Conservation (phyloP, 495 filamentous ascomycete genomes). For the Penicillium herquei region DNA sequence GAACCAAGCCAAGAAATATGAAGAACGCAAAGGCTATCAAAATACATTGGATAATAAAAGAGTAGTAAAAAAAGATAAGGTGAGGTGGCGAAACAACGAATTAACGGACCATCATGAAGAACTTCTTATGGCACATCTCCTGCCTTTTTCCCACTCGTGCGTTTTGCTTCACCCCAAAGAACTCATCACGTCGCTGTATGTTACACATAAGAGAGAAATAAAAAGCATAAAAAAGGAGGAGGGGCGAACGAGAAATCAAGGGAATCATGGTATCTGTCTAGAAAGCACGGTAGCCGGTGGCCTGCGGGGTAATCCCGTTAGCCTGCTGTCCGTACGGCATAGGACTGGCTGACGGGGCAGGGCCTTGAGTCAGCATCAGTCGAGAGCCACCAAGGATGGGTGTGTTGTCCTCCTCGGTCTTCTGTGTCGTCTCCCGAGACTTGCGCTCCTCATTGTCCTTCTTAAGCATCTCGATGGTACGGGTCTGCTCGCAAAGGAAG, state of each 20-base stretch:
- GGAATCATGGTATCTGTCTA: slow-evolving; percentile 26
- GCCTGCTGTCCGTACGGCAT: slow-evolving; percentile 63
- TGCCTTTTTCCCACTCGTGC: slow-evolving; percentile 15
- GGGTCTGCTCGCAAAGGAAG: slow-evolving; percentile 85
- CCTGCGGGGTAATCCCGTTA: slow-evolving; percentile 78
- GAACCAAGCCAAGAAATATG: slow-evolving; percentile 2
- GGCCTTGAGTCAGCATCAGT: slow-evolving; percentile 98
- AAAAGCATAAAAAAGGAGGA: not conserved
- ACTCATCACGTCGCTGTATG: slow-evolving; percentile 40
- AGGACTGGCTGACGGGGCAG: slow-evolving; percentile 56
- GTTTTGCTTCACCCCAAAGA: slow-evolving; percentile 27
- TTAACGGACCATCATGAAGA: slow-evolving; percentile 26
- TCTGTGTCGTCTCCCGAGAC: slow-evolving; percentile 76
- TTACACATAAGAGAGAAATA: slow-evolving; percentile 35
- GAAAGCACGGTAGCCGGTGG: slow-evolving; percentile 69
- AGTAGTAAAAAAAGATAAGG: not conserved
- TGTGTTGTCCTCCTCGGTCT: slow-evolving; percentile 86
- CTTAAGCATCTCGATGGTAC: slow-evolving; percentile 79
- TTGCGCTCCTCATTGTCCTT: slow-evolving; percentile 98
- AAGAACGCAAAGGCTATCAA: slow-evolving; percentile 22
- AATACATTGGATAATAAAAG: slow-evolving; percentile 16
- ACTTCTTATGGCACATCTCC: slow-evolving; percentile 13
- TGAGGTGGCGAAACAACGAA: slow-evolving; percentile 14
- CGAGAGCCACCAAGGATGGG: slow-evolving; percentile 89
- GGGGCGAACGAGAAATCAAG: slow-evolving; percentile 10